phyloP scores from a whole-genome alignment of 495 filamentous ascomycete species.

The Aspergillus mulundensis region DNA sequence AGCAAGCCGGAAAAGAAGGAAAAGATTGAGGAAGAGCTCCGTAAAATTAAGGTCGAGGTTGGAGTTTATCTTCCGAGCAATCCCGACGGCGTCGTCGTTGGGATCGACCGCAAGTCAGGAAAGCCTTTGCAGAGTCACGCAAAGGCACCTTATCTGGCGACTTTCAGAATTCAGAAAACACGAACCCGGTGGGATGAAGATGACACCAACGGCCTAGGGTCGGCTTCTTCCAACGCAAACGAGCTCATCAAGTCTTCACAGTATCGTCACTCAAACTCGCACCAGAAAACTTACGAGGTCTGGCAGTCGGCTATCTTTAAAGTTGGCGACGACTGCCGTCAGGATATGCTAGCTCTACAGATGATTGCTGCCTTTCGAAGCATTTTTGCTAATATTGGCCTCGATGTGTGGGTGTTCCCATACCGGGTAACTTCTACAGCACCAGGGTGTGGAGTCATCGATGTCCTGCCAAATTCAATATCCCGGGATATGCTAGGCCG shows the following conservation, averaged over 20 bases:
- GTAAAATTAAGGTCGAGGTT: slow-evolving; percentile 93
- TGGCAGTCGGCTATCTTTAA: slow-evolving; percentile 99
- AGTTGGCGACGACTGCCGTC: slow-evolving; percentile 96
- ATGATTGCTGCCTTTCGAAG: slow-evolving; percentile 97
- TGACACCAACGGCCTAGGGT: slow-evolving; percentile 9
- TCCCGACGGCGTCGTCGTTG: slow-evolving; percentile 92
- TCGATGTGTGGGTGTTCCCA: slow-evolving; percentile 95
- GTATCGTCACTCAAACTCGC: slow-evolving; percentile 20
- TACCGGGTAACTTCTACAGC: slow-evolving; percentile 98
- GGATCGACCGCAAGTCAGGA: slow-evolving; percentile 94
- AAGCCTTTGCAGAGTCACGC: slow-evolving; percentile 97
- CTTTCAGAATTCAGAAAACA: slow-evolving; percentile 89
- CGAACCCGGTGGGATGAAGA: slow-evolving; percentile 37
- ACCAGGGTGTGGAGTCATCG: slow-evolving; percentile 96
- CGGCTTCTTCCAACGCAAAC: slow-evolving; percentile 43
- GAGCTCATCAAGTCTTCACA: slow-evolving; percentile 51
- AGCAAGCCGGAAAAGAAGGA: slow-evolving; percentile 97
- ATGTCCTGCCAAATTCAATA: slow-evolving; percentile 95
- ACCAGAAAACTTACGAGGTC: slow-evolving; percentile 67
- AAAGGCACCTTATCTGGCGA: slow-evolving; percentile 98
- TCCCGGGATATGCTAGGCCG: slow-evolving; percentile 98
- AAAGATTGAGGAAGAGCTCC: slow-evolving; percentile 97
- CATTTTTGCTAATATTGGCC: slow-evolving; percentile 88
- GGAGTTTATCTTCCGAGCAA: slow-evolving; percentile 97
- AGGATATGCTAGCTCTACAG: slow-evolving; percentile 93